phyloP scores from a whole-genome alignment of 805 yeast species.

The Candida loeiensis region DNA sequence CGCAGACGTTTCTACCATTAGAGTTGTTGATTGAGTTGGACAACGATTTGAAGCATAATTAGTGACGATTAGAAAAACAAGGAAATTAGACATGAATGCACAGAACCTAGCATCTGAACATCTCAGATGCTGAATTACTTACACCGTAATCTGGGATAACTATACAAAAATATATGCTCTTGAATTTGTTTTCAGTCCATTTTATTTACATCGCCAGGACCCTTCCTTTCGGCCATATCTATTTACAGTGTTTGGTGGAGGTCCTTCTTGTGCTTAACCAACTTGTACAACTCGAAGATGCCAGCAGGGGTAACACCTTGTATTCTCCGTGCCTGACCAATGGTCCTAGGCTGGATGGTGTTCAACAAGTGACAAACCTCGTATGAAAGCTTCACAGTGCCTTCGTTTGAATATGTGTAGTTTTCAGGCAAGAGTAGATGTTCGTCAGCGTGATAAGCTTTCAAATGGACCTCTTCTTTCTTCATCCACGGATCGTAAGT shows the following conservation, averaged over 20 bases:
- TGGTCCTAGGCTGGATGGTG: slow-evolving; percentile 76
- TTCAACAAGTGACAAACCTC: slow-evolving; percentile 72
- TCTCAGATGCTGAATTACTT: too few relatives aligned
- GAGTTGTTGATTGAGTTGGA: slow-evolving; percentile 33
- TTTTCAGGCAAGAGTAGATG: slow-evolving; percentile 63
- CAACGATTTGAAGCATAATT: slow-evolving; percentile 18
- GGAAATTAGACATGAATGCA: too few relatives aligned
- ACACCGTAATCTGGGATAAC: too few relatives aligned
- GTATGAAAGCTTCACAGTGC: slow-evolving; percentile 54
- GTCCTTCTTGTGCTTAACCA: slow-evolving; percentile 30
- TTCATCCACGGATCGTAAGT: slow-evolving; percentile 76
- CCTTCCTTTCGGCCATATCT: too few relatives aligned
- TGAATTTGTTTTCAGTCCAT: too few relatives aligned
- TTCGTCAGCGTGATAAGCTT: slow-evolving; percentile 84
- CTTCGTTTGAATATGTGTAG: slow-evolving; percentile 56
- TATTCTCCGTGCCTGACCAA: slow-evolving; percentile 92
- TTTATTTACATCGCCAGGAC: too few relatives aligned
- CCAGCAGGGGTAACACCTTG: slow-evolving; percentile 97
- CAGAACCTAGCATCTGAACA: too few relatives aligned
- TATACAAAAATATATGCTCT: too few relatives aligned
- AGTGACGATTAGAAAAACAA: too few relatives aligned
- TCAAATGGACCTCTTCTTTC: slow-evolving; percentile 67
- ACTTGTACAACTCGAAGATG: slow-evolving; percentile 67
- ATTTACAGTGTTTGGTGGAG: slow-evolving; percentile 1
- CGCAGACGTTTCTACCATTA: slow-evolving; percentile 33